phyloP scores from a whole-genome alignment of 768 basidiomycete species.

The Butyriboletus loyo region DNA sequence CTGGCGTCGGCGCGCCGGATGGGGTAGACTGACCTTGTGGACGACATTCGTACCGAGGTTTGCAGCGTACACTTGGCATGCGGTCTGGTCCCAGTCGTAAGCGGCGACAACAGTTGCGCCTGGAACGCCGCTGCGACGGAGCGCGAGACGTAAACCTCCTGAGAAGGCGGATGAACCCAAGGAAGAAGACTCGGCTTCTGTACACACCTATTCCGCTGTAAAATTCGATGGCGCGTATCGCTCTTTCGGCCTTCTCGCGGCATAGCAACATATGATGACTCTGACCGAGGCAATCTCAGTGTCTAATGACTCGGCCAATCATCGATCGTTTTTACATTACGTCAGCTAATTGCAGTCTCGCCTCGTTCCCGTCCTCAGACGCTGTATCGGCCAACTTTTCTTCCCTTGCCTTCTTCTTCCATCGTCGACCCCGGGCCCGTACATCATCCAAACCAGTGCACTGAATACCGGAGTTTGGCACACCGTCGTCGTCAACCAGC shows the following conservation, averaged over 20 bases:
- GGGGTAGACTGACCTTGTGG: constrained; percentile 28
- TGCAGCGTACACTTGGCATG: constrained; percentile 63
- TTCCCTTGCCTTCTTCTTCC: not conserved
- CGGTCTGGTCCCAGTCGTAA: constrained; percentile 82
- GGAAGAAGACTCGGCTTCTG: not conserved
- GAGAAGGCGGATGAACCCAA: constrained; percentile 1
- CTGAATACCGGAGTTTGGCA: not conserved
- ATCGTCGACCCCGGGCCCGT: not conserved
- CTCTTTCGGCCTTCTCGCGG: constrained; percentile 2
- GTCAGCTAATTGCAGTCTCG: constrained; percentile 19
- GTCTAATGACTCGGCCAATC: constrained; percentile 11
- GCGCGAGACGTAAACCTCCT: constrained; percentile 75
- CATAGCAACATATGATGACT: too few species aligned
- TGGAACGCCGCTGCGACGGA: constrained; percentile 47
- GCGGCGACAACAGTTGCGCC: constrained; percentile 53
- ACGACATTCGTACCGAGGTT: constrained; percentile 53
- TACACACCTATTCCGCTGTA: constrained; percentile 73
- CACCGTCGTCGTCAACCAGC: not conserved
- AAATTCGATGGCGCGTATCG: constrained; percentile 51
- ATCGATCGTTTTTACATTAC: constrained; percentile 4
- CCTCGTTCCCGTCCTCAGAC: constrained; percentile 12
- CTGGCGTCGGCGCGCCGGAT: not conserved
- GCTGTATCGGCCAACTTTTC: constrained; percentile 4
- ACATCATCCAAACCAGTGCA: not conserved
- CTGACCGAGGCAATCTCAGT: not conserved